phyloP scores from a whole-genome alignment of 2,329 filamentous ascomycete genomes.

The Calonectria fujianensis region DNA sequence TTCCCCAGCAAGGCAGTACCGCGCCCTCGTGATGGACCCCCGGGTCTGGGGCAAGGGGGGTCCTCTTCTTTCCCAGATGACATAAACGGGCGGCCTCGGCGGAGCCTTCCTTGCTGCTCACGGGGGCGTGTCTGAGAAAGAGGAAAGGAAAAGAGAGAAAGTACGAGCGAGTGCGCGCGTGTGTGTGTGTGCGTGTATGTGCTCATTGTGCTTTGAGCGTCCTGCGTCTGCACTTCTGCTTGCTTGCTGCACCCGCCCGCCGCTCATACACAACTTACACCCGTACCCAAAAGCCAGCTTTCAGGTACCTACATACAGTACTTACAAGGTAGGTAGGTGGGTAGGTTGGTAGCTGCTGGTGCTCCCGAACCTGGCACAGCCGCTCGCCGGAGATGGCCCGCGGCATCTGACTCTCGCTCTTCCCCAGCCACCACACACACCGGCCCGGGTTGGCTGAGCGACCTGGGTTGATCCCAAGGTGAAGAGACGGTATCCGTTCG shows the following conservation, averaged over 20 bases:
- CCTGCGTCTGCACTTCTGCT: neutral
- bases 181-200: neutral
- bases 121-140: constrained; percentile 40
- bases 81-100: constrained; percentile 53
- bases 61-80: constrained; percentile 37
- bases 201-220: neutral
- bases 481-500: constrained; percentile 13
- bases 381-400: constrained; percentile 49
- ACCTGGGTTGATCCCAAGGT: constrained; percentile 34
- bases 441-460: constrained; percentile 52
- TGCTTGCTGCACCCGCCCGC: constrained; percentile 10
- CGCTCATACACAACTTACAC: neutral
- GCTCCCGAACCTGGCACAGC: constrained; percentile 42
- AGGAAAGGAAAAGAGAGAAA: neutral
- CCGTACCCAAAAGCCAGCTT: constrained; percentile 19
- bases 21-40: constrained; percentile 44
- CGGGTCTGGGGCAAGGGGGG: constrained; percentile 33
- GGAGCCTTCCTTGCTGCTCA: constrained; percentile 42
- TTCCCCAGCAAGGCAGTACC: constrained; percentile 40
- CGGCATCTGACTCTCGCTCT: constrained; percentile 48
- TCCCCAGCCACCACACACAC: constrained; percentile 45
- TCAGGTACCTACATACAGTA: constrained; percentile 28
- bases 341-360: constrained; percentile 21
- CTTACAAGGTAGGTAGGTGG: constrained; percentile 1
- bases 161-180: neutral